Evolutionary conservation across 2,329 filamentous ascomycete species (phyloP).

Genomic region (Aureobasidium sp.): DNA sequence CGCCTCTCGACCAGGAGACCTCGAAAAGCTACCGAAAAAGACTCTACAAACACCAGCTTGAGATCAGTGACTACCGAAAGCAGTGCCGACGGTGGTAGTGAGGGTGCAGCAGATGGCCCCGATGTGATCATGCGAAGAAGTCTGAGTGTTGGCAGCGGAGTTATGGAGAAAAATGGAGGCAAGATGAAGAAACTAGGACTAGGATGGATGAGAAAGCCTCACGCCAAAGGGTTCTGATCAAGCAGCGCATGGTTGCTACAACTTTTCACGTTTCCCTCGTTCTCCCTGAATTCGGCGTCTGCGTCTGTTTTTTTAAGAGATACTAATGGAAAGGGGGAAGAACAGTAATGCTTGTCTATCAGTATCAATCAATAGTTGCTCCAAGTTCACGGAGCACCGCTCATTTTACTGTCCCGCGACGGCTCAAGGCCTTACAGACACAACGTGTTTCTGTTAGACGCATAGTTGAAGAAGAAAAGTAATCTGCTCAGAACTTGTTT

Average conservation of each 20-base stretch:
- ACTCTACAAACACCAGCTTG: not conserved
- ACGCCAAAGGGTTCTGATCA: not conserved
- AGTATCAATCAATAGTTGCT: too few relatives aligned
- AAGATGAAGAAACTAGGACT: constrained; percentile 9
- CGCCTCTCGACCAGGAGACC: not conserved
- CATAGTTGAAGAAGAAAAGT: too few relatives aligned
- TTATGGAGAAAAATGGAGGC: not conserved
- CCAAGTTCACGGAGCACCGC: too few relatives aligned
- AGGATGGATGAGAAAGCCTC: constrained; percentile 10
- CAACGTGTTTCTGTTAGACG: too few relatives aligned
- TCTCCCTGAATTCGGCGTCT: not conserved
- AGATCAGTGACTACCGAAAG: not conserved
- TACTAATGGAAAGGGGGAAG: too few relatives aligned
- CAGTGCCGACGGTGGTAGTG: not conserved
- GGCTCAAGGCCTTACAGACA: too few relatives aligned
- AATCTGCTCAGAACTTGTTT: too few relatives aligned
- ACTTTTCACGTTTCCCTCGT: too few relatives aligned
- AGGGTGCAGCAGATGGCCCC: not conserved
- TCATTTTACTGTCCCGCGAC: too few relatives aligned
- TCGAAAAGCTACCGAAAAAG: not conserved
- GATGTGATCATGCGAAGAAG: not conserved
- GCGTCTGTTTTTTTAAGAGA: not conserved
- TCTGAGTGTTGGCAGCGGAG: not conserved
- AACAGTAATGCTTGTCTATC: not conserved
- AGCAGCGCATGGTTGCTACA: not conserved